Base-by-base conservation (phyloP, 192 early-diverging fungal species). In the Coemansia sp. region DNA sequence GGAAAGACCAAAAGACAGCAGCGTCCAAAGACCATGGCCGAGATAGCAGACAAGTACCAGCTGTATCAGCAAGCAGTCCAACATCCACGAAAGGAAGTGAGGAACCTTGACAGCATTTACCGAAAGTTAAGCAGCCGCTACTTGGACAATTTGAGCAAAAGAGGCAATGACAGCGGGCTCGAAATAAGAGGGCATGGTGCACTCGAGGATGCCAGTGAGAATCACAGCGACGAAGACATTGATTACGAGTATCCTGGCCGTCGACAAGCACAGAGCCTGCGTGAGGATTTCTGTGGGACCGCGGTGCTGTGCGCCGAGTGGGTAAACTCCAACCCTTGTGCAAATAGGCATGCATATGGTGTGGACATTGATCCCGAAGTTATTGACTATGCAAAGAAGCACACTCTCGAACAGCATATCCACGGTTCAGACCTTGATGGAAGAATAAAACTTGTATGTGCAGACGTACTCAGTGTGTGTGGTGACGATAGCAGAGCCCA, bases 231-330 rank as follows among this genome's bases (percentile, higher is more conserved):
- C 7, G 44, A 60, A 18, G 24, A 15, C n/a, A 21, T n/a, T 0
- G 2, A 14, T 7, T 1, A 8, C 15, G 35, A 15, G 35, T 33
- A 39, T 58, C 18, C 16, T 36, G 62, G 48, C 11, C 63, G 63
- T 8, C 74, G 71, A 33, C 34, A 61, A 39, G 77, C 79, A 11
- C 33, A 58, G 48, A 63, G 33, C 14, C 68, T 84, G 35, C 77
- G 85, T 49, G 81, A 86, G 62, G 85, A 86, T 45, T 86, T 86
- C 59, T 86, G 85, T 43, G 85, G 85, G 0, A 86, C 85, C 6
- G 85, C 78, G 5, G 69, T 68, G n/a, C 58, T 85, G 21, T 86
- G 80, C 55, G 57, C 63, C 43, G 81, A 84, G 62, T 86, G 81
- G 81, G 64, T 72, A 41, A 62, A 59, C 20, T 39, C 59, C 12